Base-by-base conservation (phyloP, 345 rosid genomes). In the Sisymbrium irio region DNA sequence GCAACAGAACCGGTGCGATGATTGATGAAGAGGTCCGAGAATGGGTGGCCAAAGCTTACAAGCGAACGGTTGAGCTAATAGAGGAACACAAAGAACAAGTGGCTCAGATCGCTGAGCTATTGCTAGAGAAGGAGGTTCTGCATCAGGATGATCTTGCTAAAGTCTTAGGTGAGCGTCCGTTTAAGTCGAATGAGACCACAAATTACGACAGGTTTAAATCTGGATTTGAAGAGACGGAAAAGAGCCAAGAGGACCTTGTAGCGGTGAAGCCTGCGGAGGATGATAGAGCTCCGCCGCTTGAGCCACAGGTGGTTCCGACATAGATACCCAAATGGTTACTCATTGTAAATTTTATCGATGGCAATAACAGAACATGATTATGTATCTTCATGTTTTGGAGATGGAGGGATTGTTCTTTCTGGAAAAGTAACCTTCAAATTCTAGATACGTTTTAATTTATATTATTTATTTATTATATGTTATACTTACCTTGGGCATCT, bases 41-140 rank as follows among this genome's bases (percentile, higher is more conserved):
- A 69, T 91, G 96, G 98, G 97, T 91, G 58, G 80, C 41, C 45
- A 88, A 85, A 82, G 97, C 97, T 6, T 94, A 89, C 53, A 75
- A 77, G 9, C 80, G 62, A 2, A 94, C 98, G 0, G 51, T 91
- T 35, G 79, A 85, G 77, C 67, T 94, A 53, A 71, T 94, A 32
- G 88, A 85, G 65, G 89, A 91, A 78, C 98, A 84, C 81, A 94
- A 85, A 72, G 97, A 94, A 70, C 83, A 80, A 40, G 92, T 89
- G 39, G 93, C 93, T 42, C 78, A 86, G 81, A 84, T 94, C 49
- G 98, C 98, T 6, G 96, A 91, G 80, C 72, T 91, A 17, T 73
- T 94, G 69, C 87, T 94, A 2, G 89, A 94, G 72, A 91, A 89
- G 79, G 98, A 91, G 78, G 93, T 94, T 62, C 86, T 94, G 27